A percentile compares a stretch with the other conserved stretches of the same genome.
phyloP scores from a whole-genome alignment of 225 moss, liverwort and hornwort species.

The Thuidium tamariscinum region DNA sequence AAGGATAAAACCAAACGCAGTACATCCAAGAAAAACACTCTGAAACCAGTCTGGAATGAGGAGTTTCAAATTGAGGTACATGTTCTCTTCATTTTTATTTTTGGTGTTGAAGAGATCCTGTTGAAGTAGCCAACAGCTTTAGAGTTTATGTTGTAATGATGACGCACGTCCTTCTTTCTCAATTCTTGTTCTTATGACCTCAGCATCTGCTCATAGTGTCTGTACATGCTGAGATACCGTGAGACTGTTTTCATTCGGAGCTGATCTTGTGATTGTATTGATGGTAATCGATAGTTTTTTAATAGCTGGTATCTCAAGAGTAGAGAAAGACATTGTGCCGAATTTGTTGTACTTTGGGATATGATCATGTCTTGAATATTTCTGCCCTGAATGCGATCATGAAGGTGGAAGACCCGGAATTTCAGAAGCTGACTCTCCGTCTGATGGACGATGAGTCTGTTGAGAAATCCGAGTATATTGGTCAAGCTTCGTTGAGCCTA shows the following conservation, averaged over 20 bases:
- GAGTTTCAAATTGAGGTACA: constrained; percentile 58
- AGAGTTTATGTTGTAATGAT: background rate
- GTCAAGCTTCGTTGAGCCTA: constrained; percentile 30
- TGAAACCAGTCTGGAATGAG: constrained; percentile 75
- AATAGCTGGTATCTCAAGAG: background rate
- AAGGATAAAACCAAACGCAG: constrained; percentile 65
- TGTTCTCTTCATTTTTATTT: background rate
- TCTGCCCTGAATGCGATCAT: background rate
- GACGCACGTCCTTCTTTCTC: background rate
- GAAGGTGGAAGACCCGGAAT: constrained; percentile 71
- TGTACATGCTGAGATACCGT: no score
- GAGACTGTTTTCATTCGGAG: no score
- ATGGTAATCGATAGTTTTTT: no score
- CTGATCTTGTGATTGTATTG: no score
- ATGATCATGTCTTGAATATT: background rate
- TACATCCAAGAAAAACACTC: constrained; percentile 39
- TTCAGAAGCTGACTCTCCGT: constrained; percentile 54
- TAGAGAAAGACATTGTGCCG: background rate
- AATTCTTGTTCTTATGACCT: background rate
- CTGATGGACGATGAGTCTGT: constrained; percentile 85
- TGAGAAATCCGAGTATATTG: constrained; percentile 68
- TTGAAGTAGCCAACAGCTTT: background rate
- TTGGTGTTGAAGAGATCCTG: background rate
- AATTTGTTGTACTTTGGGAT: background rate
- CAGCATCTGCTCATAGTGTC: background rate